Evolutionary conservation across 2,329 filamentous ascomycete species (phyloP).

Genomic region (Hawksworthiomyces lignivorus): DNA sequence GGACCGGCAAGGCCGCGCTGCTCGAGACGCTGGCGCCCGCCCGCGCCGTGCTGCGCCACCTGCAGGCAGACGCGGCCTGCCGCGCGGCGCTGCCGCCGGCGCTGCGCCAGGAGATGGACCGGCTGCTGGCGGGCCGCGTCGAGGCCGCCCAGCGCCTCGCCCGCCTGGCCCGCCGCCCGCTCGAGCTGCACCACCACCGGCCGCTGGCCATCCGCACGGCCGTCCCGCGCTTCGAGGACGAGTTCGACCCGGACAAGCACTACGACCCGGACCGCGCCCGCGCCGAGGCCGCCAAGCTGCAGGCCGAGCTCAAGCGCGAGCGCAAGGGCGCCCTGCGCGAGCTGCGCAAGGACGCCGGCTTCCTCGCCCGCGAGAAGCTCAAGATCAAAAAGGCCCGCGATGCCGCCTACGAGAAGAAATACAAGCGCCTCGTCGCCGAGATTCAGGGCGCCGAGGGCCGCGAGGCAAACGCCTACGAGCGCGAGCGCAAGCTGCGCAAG

Average conservation of each 20-base stretch:
- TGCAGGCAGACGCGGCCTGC: constrained; percentile 42
- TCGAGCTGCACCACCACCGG: constrained; percentile 82
- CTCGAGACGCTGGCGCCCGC: constrained; percentile 68
- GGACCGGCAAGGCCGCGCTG: constrained; percentile 67
- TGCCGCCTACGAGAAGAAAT: constrained; percentile 92
- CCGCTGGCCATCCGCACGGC: constrained; percentile 81
- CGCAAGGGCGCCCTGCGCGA: constrained; percentile 91
- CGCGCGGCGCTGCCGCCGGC: constrained; percentile 40
- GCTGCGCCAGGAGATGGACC: constrained; percentile 33
- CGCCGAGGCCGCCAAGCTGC: constrained; percentile 74
- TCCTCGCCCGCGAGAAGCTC: constrained; percentile 84
- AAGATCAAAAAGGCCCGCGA: constrained; percentile 90
- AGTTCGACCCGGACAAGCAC: constrained; percentile 90
- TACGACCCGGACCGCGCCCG: constrained; percentile 94
- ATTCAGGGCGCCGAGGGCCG: constrained; percentile 90
- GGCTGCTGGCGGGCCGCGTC: constrained; percentile 38
- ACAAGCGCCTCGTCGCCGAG: constrained; percentile 82
- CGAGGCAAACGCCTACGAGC: constrained; percentile 82
- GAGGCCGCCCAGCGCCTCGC: constrained; percentile 52
- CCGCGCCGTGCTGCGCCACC: constrained; percentile 46
- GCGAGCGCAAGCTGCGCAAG: constrained; percentile 71
- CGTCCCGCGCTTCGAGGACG: constrained; percentile 93
- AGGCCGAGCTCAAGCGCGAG: constrained; percentile 89
- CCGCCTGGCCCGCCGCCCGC: constrained; percentile 61
- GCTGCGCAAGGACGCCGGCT: constrained; percentile 88